Evolutionary conservation across 2,329 filamentous ascomycete species (phyloP), one percentile per base, ranked within the genome.

Genomic region (Diaporthe ampelina): DNA sequence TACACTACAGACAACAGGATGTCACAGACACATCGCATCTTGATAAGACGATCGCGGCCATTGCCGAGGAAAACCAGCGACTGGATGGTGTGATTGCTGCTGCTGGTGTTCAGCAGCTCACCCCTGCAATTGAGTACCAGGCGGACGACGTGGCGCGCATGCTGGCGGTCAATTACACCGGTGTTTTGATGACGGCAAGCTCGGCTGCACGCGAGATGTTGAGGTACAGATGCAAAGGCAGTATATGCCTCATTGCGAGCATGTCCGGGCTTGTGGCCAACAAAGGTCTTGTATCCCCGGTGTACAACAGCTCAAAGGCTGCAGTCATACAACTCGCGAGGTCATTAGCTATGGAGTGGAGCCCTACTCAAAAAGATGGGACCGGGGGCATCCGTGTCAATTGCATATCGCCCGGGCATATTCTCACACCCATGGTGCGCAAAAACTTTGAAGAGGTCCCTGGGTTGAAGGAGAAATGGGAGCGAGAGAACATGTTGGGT

Each of bases 401-500:
- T 81, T 93, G 90, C 37, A 88, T 94, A 73, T 92, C 90, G 58
- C 92, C 92, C 0, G 92, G 92, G 0, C 91, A 93, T 77, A 92
- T 93, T 74, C 83, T 91, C 8, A 93, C 91, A 2, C 89, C 91
- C 1, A 95, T 95, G 94, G 93, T 94, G 0, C 88, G 91, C 79
- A 88, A 90, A 78, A 87, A 94, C 61, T 94, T 95, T 78, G 86
- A 91, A 76, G 88, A 93, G 77, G 92, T 90, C 26, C 93, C 93
- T 0, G 91, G 92, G 48, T 82, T 87, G 50, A 82, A 81, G 71
- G 81, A 84, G 68, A 88, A 90, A 72, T 95, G 93, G 93, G 89
- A 92, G 70, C 89, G 86, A 73, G 91, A 94, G 83, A 95, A 94
- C 80, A 94, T 95, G 93, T 86, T 95, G 77, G 91, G 88, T 2